These are phyloP conservation scores for Mycena metata DNA, from an alignment of 768 basidiomycete species.

Conservation along the genomic window DNA sequence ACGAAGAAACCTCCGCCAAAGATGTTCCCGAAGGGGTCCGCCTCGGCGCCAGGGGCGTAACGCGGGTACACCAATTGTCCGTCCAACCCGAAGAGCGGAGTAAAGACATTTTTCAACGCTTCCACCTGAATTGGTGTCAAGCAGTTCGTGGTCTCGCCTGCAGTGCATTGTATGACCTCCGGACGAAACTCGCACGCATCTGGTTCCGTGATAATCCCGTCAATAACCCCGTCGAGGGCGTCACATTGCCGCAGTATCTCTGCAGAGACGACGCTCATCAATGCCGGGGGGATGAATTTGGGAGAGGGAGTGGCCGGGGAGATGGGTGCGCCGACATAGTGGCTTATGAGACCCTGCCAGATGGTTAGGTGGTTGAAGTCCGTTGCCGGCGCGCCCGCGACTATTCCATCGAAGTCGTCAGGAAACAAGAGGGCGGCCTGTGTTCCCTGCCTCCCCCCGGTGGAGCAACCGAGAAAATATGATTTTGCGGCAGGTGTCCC, in stretches of 20 bases:
- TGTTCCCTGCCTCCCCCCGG: slow-evolving; percentile 41
- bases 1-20: too few relatives aligned
- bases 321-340: slow-evolving; percentile 19
- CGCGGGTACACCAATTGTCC: slow-evolving; percentile 34
- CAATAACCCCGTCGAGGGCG: slow-evolving; percentile 29
- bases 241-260: slow-evolving; percentile 40
- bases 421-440: slow-evolving; percentile 19
- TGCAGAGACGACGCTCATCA: slow-evolving; percentile 34
- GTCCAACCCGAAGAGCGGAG: slow-evolving; percentile 33
- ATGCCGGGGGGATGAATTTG: slow-evolving; percentile 31
- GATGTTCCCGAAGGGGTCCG: neutral
- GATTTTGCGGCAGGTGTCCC: slow-evolving; percentile 34
- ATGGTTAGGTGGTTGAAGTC: slow-evolving; percentile 23
- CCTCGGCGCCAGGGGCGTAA: slow-evolving; percentile 38
- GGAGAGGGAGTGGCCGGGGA: slow-evolving; percentile 6
- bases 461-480: slow-evolving; percentile 44
- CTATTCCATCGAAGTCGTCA: slow-evolving; percentile 42
- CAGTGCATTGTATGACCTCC: slow-evolving; percentile 33
- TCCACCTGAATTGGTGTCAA: slow-evolving; percentile 37
- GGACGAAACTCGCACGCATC: slow-evolving; percentile 40
- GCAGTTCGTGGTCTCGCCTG: slow-evolving; percentile 20
- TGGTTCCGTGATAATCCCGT: slow-evolving; percentile 41
- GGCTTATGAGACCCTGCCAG: slow-evolving; percentile 10
- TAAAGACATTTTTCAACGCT: slow-evolving; percentile 33
- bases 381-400: slow-evolving; percentile 43